Conservation (phyloP, 345 rosid genomes). For the Turnera subulata region DNA sequence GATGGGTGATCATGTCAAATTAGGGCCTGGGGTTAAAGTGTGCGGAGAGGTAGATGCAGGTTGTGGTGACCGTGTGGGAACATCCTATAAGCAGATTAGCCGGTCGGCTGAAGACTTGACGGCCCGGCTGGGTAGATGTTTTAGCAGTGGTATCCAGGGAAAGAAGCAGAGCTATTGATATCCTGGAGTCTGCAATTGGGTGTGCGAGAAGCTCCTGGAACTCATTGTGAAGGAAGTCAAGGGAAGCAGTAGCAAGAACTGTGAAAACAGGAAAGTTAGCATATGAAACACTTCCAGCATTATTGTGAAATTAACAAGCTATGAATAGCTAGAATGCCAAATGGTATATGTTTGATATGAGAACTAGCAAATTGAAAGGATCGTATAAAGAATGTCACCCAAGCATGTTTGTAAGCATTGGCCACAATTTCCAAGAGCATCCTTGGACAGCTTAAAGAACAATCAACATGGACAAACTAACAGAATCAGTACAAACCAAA, state of each 20-base stretch:
- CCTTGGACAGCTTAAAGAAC: too few relatives aligned
- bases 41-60: not conserved
- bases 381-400: too few relatives aligned
- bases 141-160: slow-evolving; percentile 20
- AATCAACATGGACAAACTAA: too few relatives aligned
- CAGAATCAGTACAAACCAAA: too few relatives aligned
- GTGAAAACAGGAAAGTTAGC: not conserved
- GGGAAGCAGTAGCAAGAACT: slow-evolving; percentile 11
- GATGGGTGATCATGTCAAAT: not conserved
- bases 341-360: too few relatives aligned
- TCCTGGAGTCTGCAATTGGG: slow-evolving; percentile 39
- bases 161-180: slow-evolving; percentile 32
- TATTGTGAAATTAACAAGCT: too few relatives aligned
- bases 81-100: slow-evolving; percentile 14
- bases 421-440: too few relatives aligned
- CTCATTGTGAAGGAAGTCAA: slow-evolving; percentile 41
- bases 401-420: too few relatives aligned
- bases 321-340: too few relatives aligned
- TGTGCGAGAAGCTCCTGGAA: slow-evolving; percentile 33
- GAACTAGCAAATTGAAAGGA: too few relatives aligned
- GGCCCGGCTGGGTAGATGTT: slow-evolving; percentile 25
- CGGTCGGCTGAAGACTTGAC: slow-evolving; percentile 13
- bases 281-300: too few relatives aligned
- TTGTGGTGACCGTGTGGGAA: slow-evolving; percentile 3
- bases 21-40: not conserved